These are phyloP conservation scores for Punica granatum DNA, from an alignment of 345 rosid species.

Conservation along the genomic window DNA sequence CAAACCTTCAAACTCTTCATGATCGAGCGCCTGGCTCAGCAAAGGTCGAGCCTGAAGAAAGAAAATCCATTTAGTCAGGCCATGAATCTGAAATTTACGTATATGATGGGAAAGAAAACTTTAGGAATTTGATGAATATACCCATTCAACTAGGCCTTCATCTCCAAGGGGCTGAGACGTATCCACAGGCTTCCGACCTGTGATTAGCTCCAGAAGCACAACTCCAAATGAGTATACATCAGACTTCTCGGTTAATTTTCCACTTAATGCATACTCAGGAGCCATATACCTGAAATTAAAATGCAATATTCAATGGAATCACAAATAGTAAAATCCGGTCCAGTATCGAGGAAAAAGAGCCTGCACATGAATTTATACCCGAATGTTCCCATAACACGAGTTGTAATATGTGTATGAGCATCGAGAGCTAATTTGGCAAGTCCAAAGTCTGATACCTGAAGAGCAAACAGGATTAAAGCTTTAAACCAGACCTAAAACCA, in stretches of 20 bases:
- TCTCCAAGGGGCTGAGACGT: conserved; percentile 74
- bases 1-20: neutral
- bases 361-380: conserved; percentile 40
- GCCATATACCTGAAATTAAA: conserved; percentile 75
- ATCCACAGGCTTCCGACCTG: conserved; percentile 92
- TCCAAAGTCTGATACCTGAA: conserved; percentile 93
- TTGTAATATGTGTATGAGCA: conserved; percentile 73
- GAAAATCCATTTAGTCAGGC: neutral
- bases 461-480: neutral
- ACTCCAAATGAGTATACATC: conserved; percentile 93
- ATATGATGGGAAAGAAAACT: neutral
- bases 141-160: conserved; percentile 98
- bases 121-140: conserved; percentile 12
- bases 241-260: conserved; percentile 89
- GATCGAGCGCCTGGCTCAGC: conserved; percentile 5
- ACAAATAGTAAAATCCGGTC: neutral
- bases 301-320: neutral
- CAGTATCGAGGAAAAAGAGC: neutral
- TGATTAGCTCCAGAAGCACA: conserved; percentile 84
- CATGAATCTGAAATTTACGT: neutral
- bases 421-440: conserved; percentile 94
- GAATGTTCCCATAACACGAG: conserved; percentile 96
- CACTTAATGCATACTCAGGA: conserved; percentile 97
- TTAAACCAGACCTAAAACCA: neutral
- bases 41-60: conserved; percentile 10